Conservation (phyloP, 2,329 filamentous ascomycete genomes). For the Phyllosticta capitalensis region DNA sequence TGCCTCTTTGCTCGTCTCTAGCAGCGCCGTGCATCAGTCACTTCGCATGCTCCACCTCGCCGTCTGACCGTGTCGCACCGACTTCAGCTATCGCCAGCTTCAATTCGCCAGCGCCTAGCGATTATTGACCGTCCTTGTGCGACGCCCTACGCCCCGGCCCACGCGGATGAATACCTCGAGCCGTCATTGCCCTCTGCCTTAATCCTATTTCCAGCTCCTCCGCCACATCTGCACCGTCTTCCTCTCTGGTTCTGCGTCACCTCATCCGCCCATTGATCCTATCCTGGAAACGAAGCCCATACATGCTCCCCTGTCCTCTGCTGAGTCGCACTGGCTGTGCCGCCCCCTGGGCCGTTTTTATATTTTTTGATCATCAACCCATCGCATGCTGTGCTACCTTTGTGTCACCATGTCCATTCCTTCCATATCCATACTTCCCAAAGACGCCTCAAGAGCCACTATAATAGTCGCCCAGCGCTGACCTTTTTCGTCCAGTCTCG, state of each 20-base stretch:
- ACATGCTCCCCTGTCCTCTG: not conserved
- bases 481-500: not conserved
- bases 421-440: not conserved
- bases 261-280: not conserved
- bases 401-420: not conserved
- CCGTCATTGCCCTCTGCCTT: not conserved
- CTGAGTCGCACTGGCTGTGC: not conserved
- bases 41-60: not conserved
- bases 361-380: not conserved
- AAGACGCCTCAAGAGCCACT: not conserved
- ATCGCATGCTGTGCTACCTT: not conserved
- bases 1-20: not conserved
- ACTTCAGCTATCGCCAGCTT: not conserved
- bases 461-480: not conserved
- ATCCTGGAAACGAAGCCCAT: not conserved
- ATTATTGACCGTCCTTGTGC: not conserved
- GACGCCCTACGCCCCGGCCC: not conserved
- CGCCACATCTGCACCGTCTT: not conserved
- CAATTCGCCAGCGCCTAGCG: not conserved
- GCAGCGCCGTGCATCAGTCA: not conserved
- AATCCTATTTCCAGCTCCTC: not conserved
- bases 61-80: not conserved
- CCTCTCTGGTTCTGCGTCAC: not conserved
- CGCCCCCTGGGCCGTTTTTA: not conserved
- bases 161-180: not conserved